phyloP scores from a whole-genome alignment of 1,284 basidiomycete genomes.

The Pterulicium gracile region DNA sequence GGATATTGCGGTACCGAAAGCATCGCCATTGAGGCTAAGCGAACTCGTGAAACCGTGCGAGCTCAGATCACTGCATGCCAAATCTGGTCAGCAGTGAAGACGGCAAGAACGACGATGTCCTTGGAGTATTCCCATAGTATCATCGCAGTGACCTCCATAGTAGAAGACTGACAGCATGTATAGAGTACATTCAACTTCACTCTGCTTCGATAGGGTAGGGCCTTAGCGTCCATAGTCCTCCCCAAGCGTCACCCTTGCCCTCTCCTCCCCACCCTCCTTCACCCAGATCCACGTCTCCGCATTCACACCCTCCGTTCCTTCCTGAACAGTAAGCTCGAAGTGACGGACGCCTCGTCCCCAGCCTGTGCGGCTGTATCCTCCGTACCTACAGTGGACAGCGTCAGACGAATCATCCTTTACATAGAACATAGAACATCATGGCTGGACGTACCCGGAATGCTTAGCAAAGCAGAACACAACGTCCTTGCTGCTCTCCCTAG shows the following conservation, averaged over 20 bases:
- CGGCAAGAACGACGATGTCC: no score
- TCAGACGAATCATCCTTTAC: neutral
- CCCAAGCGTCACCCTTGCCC: slow-evolving; percentile 19
- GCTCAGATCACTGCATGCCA: no score
- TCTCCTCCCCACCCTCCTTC: slow-evolving; percentile 34
- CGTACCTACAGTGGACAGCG: slow-evolving; percentile 35
- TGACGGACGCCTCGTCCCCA: slow-evolving; percentile 63
- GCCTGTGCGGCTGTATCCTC: slow-evolving; percentile 39
- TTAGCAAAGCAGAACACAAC: slow-evolving; percentile 65
- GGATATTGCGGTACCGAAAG: no score
- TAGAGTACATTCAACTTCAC: no score
- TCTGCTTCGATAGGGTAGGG: no score
- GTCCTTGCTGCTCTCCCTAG: slow-evolving; percentile 44
- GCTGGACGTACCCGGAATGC: slow-evolving; percentile 48
- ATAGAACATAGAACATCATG: neutral
- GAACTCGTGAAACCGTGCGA: no score
- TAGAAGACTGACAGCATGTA: no score
- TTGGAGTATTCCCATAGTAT: no score
- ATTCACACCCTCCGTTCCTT: slow-evolving; percentile 25
- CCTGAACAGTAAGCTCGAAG: slow-evolving; percentile 37
- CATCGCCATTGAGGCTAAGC: no score
- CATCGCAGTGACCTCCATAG: no score
- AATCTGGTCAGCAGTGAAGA: no score
- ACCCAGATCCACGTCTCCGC: slow-evolving; percentile 54
- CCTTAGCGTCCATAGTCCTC: slow-evolving; percentile 5